A percentile compares a stretch with the other conserved stretches of the same genome.
These are phyloP conservation scores for Pseudognaphalium luteoalbum DNA, from an alignment of 129 eudicot genomes.

Conservation along the genomic window DNA sequence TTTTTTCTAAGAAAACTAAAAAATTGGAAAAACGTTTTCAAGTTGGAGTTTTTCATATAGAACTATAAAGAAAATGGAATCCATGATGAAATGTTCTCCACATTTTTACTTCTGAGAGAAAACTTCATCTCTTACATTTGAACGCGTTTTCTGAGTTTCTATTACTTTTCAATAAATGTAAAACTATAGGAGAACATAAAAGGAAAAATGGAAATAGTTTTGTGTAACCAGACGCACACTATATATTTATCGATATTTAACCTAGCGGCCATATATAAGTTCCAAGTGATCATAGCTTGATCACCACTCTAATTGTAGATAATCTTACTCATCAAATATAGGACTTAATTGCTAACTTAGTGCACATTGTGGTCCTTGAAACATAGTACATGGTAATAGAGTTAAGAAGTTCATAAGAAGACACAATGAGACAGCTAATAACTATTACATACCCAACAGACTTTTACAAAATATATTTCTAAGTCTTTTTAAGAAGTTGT, in stretches of 20 bases:
- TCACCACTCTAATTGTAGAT: neutral
- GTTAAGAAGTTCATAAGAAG: conserved; percentile 25
- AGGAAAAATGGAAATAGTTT: too few species aligned
- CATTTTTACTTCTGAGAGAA: too few species aligned
- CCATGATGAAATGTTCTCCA: too few species aligned
- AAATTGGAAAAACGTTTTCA: too few species aligned
- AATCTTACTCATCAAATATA: neutral
- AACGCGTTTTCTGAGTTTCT: too few species aligned
- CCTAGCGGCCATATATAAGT: neutral
- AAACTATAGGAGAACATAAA: too few species aligned
- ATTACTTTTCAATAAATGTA: too few species aligned
- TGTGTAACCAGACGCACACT: too few species aligned
- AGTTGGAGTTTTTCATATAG: too few species aligned
- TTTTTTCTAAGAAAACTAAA: too few species aligned
- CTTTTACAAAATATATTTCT: neutral
- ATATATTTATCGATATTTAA: neutral
- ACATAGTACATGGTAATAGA: conserved; percentile 28
- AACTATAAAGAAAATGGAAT: too few species aligned
- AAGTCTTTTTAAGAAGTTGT: neutral
- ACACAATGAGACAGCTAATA: conserved; percentile 29
- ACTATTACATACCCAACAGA: neutral
- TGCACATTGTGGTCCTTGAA: conserved; percentile 27
- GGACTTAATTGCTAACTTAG: neutral
- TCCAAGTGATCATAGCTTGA: neutral
- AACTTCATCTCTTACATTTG: too few species aligned